Percentiles rank a stretch among this genome's conserved stretches.
phyloP scores from a whole-genome alignment of 768 basidiomycete genomes.

The Phanerodontia chrysosporium region DNA sequence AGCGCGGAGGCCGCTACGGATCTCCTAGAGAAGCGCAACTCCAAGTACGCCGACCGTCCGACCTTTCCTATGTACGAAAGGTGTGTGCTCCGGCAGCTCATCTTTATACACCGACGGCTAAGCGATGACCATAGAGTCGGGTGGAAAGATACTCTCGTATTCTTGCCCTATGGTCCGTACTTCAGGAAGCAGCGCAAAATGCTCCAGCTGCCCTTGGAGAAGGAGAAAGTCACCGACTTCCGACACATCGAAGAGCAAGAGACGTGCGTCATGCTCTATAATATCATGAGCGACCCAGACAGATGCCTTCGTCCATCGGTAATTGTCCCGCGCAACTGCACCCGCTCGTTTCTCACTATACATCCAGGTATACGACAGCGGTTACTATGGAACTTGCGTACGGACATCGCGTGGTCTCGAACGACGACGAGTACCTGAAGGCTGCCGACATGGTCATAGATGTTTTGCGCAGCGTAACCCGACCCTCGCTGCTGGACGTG shows the following conservation, averaged over 20 bases:
- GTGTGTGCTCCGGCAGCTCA: background rate
- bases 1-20: constrained; percentile 28
- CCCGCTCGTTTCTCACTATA: background rate
- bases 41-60: constrained; percentile 36
- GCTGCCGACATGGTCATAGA: constrained; percentile 18
- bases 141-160: constrained; percentile 15
- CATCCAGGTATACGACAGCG: constrained; percentile 19
- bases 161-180: constrained; percentile 17
- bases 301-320: background rate
- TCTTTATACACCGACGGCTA: background rate
- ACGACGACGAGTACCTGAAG: constrained; percentile 26
- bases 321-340: background rate
- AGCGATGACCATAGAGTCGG: constrained; percentile 10
- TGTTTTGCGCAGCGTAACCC: background rate
- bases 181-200: constrained; percentile 16
- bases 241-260: constrained; percentile 23
- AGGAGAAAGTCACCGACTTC: constrained; percentile 15
- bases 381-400: constrained; percentile 29
- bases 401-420: constrained; percentile 26
- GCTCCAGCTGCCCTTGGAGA: background rate
- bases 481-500: background rate
- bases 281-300: constrained; percentile 22
- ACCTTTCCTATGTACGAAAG: constrained; percentile 21
- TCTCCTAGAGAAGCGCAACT: constrained; percentile 33
- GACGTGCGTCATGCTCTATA: constrained; percentile 21